Evolutionary conservation across 139 green algal genomes (phyloP).

Genomic region (Micromonas commoda): DNA sequence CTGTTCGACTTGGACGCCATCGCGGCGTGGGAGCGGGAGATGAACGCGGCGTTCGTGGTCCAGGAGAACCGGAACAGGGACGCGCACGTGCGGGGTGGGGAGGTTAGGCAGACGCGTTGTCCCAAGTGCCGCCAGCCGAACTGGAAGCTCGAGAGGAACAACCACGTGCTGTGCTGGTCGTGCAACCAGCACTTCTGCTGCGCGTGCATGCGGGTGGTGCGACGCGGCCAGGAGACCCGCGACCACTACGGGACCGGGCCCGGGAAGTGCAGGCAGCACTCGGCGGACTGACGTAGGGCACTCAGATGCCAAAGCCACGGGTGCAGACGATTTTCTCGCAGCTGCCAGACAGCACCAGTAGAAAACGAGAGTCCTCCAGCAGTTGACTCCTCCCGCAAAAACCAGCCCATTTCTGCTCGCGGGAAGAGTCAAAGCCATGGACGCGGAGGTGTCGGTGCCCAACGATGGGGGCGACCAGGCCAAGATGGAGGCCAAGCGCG

Average conservation of each 20-base stretch:
- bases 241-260: constrained; percentile 48
- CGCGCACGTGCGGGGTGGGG: neutral
- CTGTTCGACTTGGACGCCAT: constrained; percentile 65
- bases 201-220: constrained; percentile 49
- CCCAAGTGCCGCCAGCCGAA: constrained; percentile 58
- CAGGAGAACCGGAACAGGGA: neutral
- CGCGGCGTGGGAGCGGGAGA: constrained; percentile 39
- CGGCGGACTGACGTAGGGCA: neutral
- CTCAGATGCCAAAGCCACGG: neutral
- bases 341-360: too few relatives aligned
- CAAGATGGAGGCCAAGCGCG: neutral
- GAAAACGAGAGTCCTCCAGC: too few relatives aligned
- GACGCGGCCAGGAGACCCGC: constrained; percentile 25
- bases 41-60: constrained; percentile 31
- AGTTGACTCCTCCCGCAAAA: too few relatives aligned
- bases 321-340: too few relatives aligned
- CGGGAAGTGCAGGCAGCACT: constrained; percentile 54
- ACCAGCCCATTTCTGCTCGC: too few relatives aligned
- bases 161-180: constrained; percentile 49
- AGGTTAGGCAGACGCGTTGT: constrained; percentile 31
- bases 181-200: constrained; percentile 58
- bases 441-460: too few relatives aligned
- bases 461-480: neutral
- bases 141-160: constrained; percentile 43
- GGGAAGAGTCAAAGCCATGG: too few relatives aligned